Evolutionary conservation across 371 early-diverging fungal genomes (phyloP).

Genomic region (Parasitella parasitica): DNA sequence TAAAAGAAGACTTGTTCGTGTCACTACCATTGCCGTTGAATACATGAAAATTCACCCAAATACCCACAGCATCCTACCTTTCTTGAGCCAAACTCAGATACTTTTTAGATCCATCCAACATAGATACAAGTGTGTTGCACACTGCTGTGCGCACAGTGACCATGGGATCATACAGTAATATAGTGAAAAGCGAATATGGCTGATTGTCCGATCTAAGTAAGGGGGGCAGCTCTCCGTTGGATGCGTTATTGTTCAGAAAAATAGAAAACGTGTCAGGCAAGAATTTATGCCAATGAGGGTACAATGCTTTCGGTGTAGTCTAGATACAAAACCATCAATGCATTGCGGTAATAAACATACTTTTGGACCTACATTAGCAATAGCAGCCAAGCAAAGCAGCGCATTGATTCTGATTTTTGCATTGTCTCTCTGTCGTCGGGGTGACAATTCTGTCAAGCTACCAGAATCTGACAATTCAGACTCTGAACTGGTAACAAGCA

Average conservation of each 20-base stretch:
- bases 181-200: slow-evolving; percentile 44
- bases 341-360: background rate
- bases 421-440: slow-evolving; percentile 36
- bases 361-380: slow-evolving; percentile 45
- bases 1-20: slow-evolving; percentile 44
- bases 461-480: slow-evolving; percentile 63
- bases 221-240: slow-evolving; percentile 18
- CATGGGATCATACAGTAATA: slow-evolving; percentile 45
- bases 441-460: slow-evolving; percentile 10
- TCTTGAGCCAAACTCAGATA: slow-evolving; percentile 65
- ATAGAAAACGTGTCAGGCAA: slow-evolving; percentile 51
- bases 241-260: slow-evolving; percentile 28
- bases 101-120: slow-evolving; percentile 60
- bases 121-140: slow-evolving; percentile 51
- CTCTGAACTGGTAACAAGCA: slow-evolving; percentile 50
- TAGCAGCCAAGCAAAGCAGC: slow-evolving; percentile 52
- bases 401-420: slow-evolving; percentile 62
- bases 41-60: background rate
- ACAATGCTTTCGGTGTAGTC: slow-evolving; percentile 55
- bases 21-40: background rate
- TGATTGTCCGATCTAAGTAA: slow-evolving; percentile 37
- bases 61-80: slow-evolving; percentile 28
- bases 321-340: slow-evolving; percentile 4
- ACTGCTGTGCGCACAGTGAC: slow-evolving; percentile 55
- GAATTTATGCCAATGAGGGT: slow-evolving; percentile 62